A percentile compares a stretch with the other conserved stretches of the same genome.
Evolutionary conservation across 805 yeast species (phyloP).

Genomic region (Candida maltosa): DNA sequence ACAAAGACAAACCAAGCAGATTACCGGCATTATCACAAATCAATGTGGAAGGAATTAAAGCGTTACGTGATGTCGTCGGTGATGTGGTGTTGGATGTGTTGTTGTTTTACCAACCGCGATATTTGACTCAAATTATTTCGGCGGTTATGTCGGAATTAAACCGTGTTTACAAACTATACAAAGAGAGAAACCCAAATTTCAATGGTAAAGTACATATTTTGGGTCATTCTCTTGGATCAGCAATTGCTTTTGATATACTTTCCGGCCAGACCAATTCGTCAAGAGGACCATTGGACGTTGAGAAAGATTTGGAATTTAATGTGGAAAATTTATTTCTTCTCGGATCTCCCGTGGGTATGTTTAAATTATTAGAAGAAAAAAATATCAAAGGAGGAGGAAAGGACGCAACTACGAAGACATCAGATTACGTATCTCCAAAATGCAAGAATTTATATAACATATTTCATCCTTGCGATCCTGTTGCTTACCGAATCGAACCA

Average conservation of each 20-base stretch:
- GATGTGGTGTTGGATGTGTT: conserved; percentile 85
- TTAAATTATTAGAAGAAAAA: conserved; percentile 67
- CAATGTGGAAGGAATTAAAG: conserved; percentile 72
- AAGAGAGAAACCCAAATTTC: conserved; percentile 64
- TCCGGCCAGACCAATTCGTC: conserved; percentile 39
- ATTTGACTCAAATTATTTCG: conserved; percentile 56
- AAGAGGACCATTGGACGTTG: conserved; percentile 19
- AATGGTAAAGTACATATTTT: conserved; percentile 78
- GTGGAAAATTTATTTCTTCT: conserved; percentile 75
- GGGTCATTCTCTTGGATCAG: conserved; percentile 92
- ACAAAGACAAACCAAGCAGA: conserved; percentile 35
- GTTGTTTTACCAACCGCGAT: conserved; percentile 70
- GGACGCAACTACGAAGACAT: conserved; percentile 5
- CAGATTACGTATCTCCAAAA: conserved; percentile 40
- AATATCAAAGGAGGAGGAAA: too few species aligned
- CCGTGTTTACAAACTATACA: conserved; percentile 53
- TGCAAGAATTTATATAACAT: conserved; percentile 73
- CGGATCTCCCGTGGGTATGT: conserved; percentile 90
- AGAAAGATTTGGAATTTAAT: conserved; percentile 55
- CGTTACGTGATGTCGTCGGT: conserved; percentile 75
- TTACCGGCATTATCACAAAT: conserved; percentile 68
- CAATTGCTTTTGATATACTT: conserved; percentile 75
- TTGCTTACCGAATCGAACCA: conserved; percentile 89
- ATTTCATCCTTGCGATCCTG: conserved; percentile 89
- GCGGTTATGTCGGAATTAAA: conserved; percentile 67